Base-by-base conservation (phyloP, 768 basidiomycete species). In the Rhodocollybia butyracea region DNA sequence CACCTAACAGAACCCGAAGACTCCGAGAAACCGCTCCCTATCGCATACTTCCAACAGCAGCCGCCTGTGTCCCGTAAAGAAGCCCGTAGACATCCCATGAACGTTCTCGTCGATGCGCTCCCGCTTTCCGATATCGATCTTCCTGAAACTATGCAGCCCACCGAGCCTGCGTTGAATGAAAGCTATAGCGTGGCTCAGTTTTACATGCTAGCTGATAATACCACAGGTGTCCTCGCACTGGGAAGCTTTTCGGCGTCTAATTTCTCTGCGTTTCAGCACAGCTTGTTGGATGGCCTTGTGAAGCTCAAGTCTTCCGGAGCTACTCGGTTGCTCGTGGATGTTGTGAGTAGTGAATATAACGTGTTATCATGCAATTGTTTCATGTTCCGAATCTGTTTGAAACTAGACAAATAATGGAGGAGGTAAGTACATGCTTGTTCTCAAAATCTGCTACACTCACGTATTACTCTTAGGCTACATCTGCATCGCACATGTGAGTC, bases 291-390 rank as follows among this genome's bases (percentile, higher is more conserved):
- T 13, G 83, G 83, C 6, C 62, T 84, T 57, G 61, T 72, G 52
- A 73, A 70, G 13, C 63, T 85, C 58, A 82, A 76, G 63, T 61
- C 62, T 30, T 54, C 64, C 48, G 84, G 83, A 26, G 80, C 78
- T 10, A 76, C 72, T n/a, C 75, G 73, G 55, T 66, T 86, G 41
- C 73, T 86, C 40, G 79, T 85, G 26, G 83, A 85, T 69, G 77
- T 85, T 60, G 80, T 81, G 58, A 36, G 76, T 70, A 29, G 11
- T 19, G 22, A 5, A 26, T 11, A 10, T 47, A 5, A 47, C 26
- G 29, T 31, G 5, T 46, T 38, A 48, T 39, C 51, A 45, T 24
- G 27, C 26, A 13, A 46, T 39, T 40, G 6, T 21, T 52, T 24
- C 15, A 54, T 26, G 21, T 31, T 27, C 32, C 36, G 17, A 53